Evolutionary conservation across 1,284 basidiomycete species (phyloP).

Genomic region (Blastosporella zonata): DNA sequence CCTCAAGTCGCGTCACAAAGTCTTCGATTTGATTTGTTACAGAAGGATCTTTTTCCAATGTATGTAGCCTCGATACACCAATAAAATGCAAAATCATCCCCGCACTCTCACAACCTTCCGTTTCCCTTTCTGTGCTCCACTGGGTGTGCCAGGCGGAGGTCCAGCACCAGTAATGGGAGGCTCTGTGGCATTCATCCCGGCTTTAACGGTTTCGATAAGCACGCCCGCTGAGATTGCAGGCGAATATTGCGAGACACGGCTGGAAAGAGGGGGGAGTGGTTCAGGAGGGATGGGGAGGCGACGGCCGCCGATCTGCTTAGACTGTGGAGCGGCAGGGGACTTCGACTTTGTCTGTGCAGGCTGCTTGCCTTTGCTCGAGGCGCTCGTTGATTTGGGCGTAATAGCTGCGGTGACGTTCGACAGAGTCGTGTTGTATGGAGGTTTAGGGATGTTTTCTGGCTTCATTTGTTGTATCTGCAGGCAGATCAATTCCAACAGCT

Average conservation of each 20-base stretch:
- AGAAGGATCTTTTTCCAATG: not conserved
- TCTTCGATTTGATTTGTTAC: not conserved
- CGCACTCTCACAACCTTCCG: conserved; percentile 78
- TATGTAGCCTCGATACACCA: conserved; percentile 1
- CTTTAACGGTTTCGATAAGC: conserved; percentile 74
- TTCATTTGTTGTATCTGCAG: conserved; percentile 73
- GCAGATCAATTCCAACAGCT: conserved; percentile 75
- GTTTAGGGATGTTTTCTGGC: conserved; percentile 66
- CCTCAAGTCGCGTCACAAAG: too few relatives aligned
- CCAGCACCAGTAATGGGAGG: conserved; percentile 35
- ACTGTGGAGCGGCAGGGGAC: conserved; percentile 31
- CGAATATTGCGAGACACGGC: conserved; percentile 48
- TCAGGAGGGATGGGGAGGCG: conserved; percentile 39
- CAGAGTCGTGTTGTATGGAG: conserved; percentile 52
- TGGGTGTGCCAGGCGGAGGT: conserved; percentile 31
- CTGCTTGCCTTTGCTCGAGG: conserved; percentile 36
- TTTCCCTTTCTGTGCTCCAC: conserved; percentile 64
- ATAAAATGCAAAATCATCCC: conserved; percentile 32
- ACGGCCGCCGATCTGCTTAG: conserved; percentile 27
- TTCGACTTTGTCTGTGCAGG: conserved; percentile 34
- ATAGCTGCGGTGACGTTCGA: conserved; percentile 20
- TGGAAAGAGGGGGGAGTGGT: conserved; percentile 36
- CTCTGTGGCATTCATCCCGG: conserved; percentile 70
- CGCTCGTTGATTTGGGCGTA: conserved; percentile 17
- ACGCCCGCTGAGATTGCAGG: conserved; percentile 72